Percentiles rank a stretch among this genome's conserved stretches.
phyloP scores from a whole-genome alignment of 768 basidiomycete species.

The Lactifluus hygrophoroides region DNA sequence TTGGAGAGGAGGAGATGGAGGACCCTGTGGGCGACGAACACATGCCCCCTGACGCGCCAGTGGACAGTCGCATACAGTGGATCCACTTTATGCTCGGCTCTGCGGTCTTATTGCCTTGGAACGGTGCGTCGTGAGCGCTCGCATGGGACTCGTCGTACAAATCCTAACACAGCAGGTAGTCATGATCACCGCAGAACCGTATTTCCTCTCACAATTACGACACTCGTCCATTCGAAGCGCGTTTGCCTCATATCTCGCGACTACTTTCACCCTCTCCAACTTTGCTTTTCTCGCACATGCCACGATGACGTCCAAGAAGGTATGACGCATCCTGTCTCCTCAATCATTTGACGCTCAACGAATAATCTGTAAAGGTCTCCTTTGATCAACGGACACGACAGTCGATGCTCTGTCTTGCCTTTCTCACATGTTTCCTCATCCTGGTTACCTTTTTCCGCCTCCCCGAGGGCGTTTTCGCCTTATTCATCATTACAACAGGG shows the following conservation, averaged over 20 bases:
- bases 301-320: slow-evolving; percentile 59
- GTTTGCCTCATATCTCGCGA: slow-evolving; percentile 39
- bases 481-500: slow-evolving; percentile 56
- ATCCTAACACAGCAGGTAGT: slow-evolving; percentile 37
- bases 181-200: slow-evolving; percentile 79
- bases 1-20: slow-evolving; percentile 8
- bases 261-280: slow-evolving; percentile 49
- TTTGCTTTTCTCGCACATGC: slow-evolving; percentile 68
- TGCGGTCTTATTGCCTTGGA: slow-evolving; percentile 81
- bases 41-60: slow-evolving; percentile 18
- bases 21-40: neutral
- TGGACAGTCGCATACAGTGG: slow-evolving; percentile 45
- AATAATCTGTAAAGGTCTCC: slow-evolving; percentile 40
- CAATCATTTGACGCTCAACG: neutral
- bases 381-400: slow-evolving; percentile 49
- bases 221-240: slow-evolving; percentile 46
- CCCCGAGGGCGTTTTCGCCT: slow-evolving; percentile 49
- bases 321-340: slow-evolving; percentile 27
- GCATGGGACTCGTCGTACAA: neutral
- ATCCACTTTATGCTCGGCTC: slow-evolving; percentile 69
- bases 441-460: slow-evolving; percentile 55
- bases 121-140: slow-evolving; percentile 44
- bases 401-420: slow-evolving; percentile 41
- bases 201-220: slow-evolving; percentile 63
- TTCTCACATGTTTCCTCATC: slow-evolving; percentile 51